Percentiles rank a stretch among this genome's conserved stretches.
Evolutionary conservation across 805 yeast genomes (phyloP).

Genomic region (Candida coquimbonensis): DNA sequence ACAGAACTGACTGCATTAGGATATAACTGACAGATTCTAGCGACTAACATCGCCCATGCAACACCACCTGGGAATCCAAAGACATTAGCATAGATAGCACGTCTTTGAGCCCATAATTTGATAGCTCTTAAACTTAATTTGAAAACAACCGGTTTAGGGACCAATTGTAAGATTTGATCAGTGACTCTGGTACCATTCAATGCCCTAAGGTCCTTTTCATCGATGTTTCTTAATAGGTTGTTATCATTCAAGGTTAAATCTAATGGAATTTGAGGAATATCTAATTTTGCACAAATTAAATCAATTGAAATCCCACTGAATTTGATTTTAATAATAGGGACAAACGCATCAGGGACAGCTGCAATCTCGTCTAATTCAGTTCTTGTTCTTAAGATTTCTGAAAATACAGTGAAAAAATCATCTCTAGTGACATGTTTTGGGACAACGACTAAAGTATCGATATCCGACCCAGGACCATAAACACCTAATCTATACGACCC

Average conservation of each 20-base stretch:
- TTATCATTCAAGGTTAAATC: conserved; percentile 76
- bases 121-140: conserved; percentile 88
- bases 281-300: conserved; percentile 76
- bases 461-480: conserved; percentile 97
- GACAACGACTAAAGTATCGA: conserved; percentile 92
- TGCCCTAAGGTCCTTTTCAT: conserved; percentile 85
- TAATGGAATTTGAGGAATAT: conserved; percentile 75
- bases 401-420: conserved; percentile 83
- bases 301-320: conserved; percentile 92
- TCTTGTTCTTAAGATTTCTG: conserved; percentile 56
- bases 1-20: conserved; percentile 95
- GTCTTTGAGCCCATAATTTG: conserved; percentile 92
- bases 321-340: conserved; percentile 89
- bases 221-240: conserved; percentile 76
- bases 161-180: conserved; percentile 82
- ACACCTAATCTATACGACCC: conserved; percentile 95
- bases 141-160: conserved; percentile 89
- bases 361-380: conserved; percentile 87
- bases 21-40: conserved; percentile 91
- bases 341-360: conserved; percentile 94
- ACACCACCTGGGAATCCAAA: conserved; percentile 99
- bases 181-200: conserved; percentile 96
- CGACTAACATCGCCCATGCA: conserved; percentile 99
- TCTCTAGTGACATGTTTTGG: conserved; percentile 92
- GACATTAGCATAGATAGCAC: conserved; percentile 91